Evolutionary conservation across 164 flowering plant genomes (phyloP).

Genomic region (Chloranthus sessilifolius): DNA sequence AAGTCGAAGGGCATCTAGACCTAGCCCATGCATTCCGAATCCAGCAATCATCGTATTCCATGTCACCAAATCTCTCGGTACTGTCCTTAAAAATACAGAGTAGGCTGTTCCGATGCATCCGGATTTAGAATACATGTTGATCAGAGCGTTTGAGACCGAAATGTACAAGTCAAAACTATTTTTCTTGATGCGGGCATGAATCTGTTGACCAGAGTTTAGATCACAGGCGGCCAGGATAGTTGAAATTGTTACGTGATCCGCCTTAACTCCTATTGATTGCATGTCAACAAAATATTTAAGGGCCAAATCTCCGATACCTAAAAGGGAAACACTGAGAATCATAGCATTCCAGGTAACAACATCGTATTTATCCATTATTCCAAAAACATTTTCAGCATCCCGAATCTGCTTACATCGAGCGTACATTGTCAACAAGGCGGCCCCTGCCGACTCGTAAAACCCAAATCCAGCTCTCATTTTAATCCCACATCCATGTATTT

Average conservation of each 20-base stretch:
- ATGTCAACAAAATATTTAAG: conserved; percentile 29
- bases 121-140: conserved; percentile 48
- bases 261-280: conserved; percentile 31
- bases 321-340: conserved; percentile 36
- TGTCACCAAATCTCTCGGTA: conserved; percentile 35
- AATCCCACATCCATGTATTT: conserved; percentile 46
- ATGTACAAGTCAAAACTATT: conserved; percentile 13
- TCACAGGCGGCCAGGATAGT: conserved; percentile 42
- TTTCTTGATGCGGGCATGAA: conserved; percentile 39
- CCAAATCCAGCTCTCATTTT: conserved; percentile 11
- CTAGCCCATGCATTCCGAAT: conserved; percentile 42
- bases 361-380: conserved; percentile 39
- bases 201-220: conserved; percentile 37
- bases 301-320: conserved; percentile 28
- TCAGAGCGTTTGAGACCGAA: conserved; percentile 40
- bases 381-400: conserved; percentile 34
- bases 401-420: conserved; percentile 23
- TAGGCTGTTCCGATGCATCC: conserved; percentile 36
- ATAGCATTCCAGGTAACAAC: conserved; percentile 60
- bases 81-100: conserved; percentile 31
- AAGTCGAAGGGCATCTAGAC: conserved; percentile 34
- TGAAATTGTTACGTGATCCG: conserved; percentile 35
- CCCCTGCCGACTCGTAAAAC: conserved; percentile 40
- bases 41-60: conserved; percentile 56
- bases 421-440: conserved; percentile 46